Base-by-base conservation (phyloP, 2,329 filamentous ascomycete genomes). In the Trichoderma afroharzianum region DNA sequence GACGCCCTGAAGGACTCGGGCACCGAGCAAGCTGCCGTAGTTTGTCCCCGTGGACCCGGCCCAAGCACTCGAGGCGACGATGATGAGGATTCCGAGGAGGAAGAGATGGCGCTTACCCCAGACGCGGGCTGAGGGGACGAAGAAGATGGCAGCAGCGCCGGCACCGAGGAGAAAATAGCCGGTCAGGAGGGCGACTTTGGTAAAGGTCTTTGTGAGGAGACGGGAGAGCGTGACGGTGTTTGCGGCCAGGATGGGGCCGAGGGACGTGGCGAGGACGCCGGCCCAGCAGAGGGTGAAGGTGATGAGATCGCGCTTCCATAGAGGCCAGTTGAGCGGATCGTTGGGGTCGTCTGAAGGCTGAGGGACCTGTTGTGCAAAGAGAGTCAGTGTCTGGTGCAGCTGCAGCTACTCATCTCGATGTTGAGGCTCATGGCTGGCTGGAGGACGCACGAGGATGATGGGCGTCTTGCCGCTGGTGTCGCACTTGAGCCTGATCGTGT, bases 101-200 rank as follows among this genome's bases (percentile, higher is more conserved):
- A 97, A 98, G 18, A 94, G 83, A 83, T 98, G 95, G 53, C 95
- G 88, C 82, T 97, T 98, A 50, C 95, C 95, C 93, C 93, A 98
- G 74, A 98, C 91, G 71, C 95, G 89, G 24, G 93, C 94, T 1
- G 92, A 93, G 0, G 95, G 93, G 3, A 98, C 94, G 81, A 95
- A 95, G 74, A 98, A 86, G 80, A 96, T 89, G 64, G 93, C 94
- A 1, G 92, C 92, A 15, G 94, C 84, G 12, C 93, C 94, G 3
- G 94, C 92, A 24, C 94, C 95, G 32, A 95, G 88, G 24, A 98
- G 86, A 80, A 94, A 95, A 81, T 95, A 97, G 68, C 94, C 95
- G 0, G 95, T 98, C 53, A 97, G 83, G 14, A 96, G 84, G 3
- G 94, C 94, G 71, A 95, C 89, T 57, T 91, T 84, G n/a, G 91